Conservation (phyloP, 2,329 filamentous ascomycete genomes). For the Didymella arachidicola region DNA sequence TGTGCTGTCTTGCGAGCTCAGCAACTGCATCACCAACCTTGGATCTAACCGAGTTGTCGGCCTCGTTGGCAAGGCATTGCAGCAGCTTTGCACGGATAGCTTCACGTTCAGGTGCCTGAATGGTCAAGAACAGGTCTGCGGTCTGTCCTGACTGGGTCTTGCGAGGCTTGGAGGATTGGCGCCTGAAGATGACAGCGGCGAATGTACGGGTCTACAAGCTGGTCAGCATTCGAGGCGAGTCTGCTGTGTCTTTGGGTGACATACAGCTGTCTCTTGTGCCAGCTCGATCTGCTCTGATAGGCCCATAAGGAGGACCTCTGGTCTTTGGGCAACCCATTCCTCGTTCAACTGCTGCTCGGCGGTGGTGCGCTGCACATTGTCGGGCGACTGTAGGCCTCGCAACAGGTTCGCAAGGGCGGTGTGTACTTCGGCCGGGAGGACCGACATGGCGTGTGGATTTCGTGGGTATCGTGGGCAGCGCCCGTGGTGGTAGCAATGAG, state of each 20-base stretch:
- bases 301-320: slow-evolving; percentile 91
- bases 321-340: slow-evolving; percentile 83
- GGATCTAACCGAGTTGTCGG: slow-evolving; percentile 78
- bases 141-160: slow-evolving; percentile 74
- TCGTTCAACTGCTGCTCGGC: slow-evolving; percentile 90
- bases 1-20: slow-evolving; percentile 93
- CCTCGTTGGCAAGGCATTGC: slow-evolving; percentile 76
- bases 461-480: slow-evolving; percentile 29
- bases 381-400: slow-evolving; percentile 84
- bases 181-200: slow-evolving; percentile 90
- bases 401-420: slow-evolving; percentile 85
- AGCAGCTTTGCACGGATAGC: slow-evolving; percentile 86
- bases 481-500: slow-evolving; percentile 23
- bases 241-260: slow-evolving; percentile 30
- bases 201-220: slow-evolving; percentile 79
- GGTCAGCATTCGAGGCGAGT: slow-evolving; percentile 13
- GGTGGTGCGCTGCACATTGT: slow-evolving; percentile 83
- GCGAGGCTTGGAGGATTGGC: slow-evolving; percentile 87
- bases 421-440: slow-evolving; percentile 84
- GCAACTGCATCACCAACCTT: slow-evolving; percentile 98
- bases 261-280: slow-evolving; percentile 75
- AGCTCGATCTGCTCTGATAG: slow-evolving; percentile 89
- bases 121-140: slow-evolving; percentile 84
- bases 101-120: slow-evolving; percentile 75
- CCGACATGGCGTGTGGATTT: slow-evolving; percentile 69